A percentile compares a stretch with the other conserved stretches of the same genome.
Conservation (phyloP, 2,329 filamentous ascomycete genomes). For the Acrodontium crateriforme region DNA sequence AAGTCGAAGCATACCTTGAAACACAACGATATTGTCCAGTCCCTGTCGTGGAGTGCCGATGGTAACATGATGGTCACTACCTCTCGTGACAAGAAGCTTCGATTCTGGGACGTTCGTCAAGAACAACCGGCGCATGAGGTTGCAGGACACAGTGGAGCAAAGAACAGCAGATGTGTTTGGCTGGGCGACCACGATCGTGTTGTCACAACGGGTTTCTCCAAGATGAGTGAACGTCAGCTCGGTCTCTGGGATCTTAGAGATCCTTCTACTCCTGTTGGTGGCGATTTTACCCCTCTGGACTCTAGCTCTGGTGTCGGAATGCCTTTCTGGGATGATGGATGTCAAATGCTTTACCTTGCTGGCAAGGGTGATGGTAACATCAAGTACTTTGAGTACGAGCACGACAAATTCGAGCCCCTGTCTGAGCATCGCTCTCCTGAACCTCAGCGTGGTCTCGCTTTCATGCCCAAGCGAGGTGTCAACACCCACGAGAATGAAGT, state of each 20-base stretch:
- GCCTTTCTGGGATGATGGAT: slow-evolving; percentile 99
- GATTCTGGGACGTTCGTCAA: slow-evolving; percentile 94
- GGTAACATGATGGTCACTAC: slow-evolving; percentile 81
- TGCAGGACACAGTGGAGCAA: slow-evolving; percentile 77
- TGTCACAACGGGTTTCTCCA: slow-evolving; percentile 92
- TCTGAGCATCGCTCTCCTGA: slow-evolving; percentile 96
- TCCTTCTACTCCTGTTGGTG: slow-evolving; percentile 66
- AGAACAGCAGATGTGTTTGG: slow-evolving; percentile 96
- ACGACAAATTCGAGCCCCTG: slow-evolving; percentile 96
- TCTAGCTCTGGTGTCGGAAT: slow-evolving; percentile 97
- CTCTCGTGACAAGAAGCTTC: slow-evolving; percentile 93
- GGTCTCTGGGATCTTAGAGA: slow-evolving; percentile 88
- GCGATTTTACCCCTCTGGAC: slow-evolving; percentile 70
- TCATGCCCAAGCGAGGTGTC: slow-evolving; percentile 86
- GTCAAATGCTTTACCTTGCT: slow-evolving; percentile 86
- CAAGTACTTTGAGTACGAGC: slow-evolving; percentile 95
- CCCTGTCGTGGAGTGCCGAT: slow-evolving; percentile 85
- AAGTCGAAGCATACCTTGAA: slow-evolving; percentile 62
- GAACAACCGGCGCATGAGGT: slow-evolving; percentile 76
- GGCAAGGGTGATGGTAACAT: slow-evolving; percentile 99
- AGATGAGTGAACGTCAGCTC: slow-evolving; percentile 94
- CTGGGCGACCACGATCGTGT: slow-evolving; percentile 93
- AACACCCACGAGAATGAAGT: slow-evolving; percentile 95
- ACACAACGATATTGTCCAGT: slow-evolving; percentile 86
- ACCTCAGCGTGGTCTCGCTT: slow-evolving; percentile 86